Conservation (phyloP, 2,329 filamentous ascomycete species). For the Lachnellula arida region DNA sequence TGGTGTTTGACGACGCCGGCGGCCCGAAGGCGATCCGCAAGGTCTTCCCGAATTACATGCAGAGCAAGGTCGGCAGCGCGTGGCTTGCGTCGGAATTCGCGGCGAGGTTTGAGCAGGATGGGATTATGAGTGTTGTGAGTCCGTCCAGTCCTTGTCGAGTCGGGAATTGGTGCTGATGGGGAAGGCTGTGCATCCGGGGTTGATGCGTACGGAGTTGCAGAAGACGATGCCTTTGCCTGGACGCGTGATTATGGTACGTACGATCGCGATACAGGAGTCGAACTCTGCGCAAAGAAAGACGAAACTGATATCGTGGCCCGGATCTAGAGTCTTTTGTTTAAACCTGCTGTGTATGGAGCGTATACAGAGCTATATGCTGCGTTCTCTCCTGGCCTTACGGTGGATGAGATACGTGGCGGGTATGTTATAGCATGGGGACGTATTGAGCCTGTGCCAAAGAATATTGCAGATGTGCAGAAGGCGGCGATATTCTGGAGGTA, state of each 20-base stretch:
- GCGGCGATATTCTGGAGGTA: constrained; percentile 35
- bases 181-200: constrained; percentile 37
- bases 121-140: constrained; percentile 33
- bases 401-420: constrained; percentile 30
- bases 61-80: constrained; percentile 32
- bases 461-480: constrained; percentile 22
- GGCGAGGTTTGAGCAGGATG: constrained; percentile 27
- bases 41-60: constrained; percentile 32
- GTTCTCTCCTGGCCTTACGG: constrained; percentile 31
- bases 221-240: constrained; percentile 22
- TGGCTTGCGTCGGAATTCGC: constrained; percentile 31
- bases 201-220: constrained; percentile 36
- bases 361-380: constrained; percentile 36
- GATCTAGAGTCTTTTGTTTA: constrained; percentile 21
- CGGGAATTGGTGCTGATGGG: neutral
- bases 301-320: neutral
- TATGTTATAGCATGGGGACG: constrained; percentile 42
- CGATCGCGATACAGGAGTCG: neutral
- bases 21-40: constrained; percentile 16
- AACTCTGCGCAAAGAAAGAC: neutral
- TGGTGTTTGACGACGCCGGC: constrained; percentile 25
- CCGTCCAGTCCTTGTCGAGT: no score
- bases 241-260: constrained; percentile 16
- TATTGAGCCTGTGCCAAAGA: constrained; percentile 17
- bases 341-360: constrained; percentile 32